Base-by-base conservation (phyloP, 352 stramenopile species). In the Bremia lactucae region DNA sequence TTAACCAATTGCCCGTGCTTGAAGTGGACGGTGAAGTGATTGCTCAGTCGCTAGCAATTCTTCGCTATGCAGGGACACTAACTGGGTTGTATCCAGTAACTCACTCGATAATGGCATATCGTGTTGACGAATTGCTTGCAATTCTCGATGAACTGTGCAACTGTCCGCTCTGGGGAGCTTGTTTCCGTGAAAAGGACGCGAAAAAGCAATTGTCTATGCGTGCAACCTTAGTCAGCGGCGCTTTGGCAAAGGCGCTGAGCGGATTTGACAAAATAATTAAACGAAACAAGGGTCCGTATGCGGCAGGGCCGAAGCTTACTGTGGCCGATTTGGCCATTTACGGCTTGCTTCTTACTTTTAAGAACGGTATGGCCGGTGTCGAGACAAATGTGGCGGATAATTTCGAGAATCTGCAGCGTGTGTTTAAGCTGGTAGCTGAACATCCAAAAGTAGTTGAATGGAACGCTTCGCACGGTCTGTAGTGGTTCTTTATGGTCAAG, bases 361-460 rank as follows among this genome's bases (percentile, higher is more conserved):
- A 61, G 24, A 67, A 16, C 19, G 52, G 53, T 14, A 31, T 54
- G 13, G 42, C 57, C 3, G 62, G 58, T 20, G 35, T 77, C 25
- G 42, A 52, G 2, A 58, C 36, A 6, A 54, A 38, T 2, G 54
- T 72, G 14, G 36, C 59, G 0, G 65, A 78, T 14, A 46, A 38
- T 37, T 80, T 61, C 42, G 31, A 42, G 4, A 46, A 64, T 28
- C 25, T 83, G 18, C 41, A 62, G 37, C 50, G 53, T 31, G 55
- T 80, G 6, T 63, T 68, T 43, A 55, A 68, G 29, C 41, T 54
- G 18, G 67, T 83, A 40, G 18, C 42, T 0, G 40, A 48, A 22
- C 67, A 80, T 49, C 67, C 67, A 31, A 72, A 76, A 34, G 67
- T 83, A n/a, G 40, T 37, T 19, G 67, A 78, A 42, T 83, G 65